A percentile compares a stretch with the other conserved stretches of the same genome.
phyloP scores from a whole-genome alignment of 176 grass and related monocot species.

The Metroxylon sagu region DNA sequence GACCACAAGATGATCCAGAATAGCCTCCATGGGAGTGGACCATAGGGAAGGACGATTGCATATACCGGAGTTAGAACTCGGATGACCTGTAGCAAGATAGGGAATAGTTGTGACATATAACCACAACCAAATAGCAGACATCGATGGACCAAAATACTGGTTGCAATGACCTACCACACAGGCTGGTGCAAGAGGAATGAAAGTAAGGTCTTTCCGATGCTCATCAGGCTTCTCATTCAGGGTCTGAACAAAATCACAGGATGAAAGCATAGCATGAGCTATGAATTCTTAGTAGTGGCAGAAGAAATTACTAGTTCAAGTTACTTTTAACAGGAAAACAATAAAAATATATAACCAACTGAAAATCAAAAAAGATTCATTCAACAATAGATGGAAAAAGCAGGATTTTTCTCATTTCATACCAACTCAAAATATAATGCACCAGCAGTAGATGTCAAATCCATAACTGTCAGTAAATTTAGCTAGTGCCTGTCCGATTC shows the following conservation, averaged over 20 bases:
- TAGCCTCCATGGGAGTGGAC: conserved; percentile 65
- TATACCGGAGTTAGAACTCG: conserved; percentile 83
- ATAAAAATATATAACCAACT: too few relatives aligned
- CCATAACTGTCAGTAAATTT: too few relatives aligned
- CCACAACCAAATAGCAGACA: conserved; percentile 7
- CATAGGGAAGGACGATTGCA: conserved; percentile 62
- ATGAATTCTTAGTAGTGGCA: too few relatives aligned
- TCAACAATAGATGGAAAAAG: too few relatives aligned
- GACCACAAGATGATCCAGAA: conserved; percentile 80
- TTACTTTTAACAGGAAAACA: too few relatives aligned
- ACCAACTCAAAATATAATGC: too few relatives aligned
- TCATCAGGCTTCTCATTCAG: conserved; percentile 88
- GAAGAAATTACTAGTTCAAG: too few relatives aligned
- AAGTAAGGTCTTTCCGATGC: conserved; percentile 77
- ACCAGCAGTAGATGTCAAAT: too few relatives aligned
- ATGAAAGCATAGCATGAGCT: neutral
- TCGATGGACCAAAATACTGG: conserved; percentile 11
- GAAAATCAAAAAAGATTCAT: too few relatives aligned
- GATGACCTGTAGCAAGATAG: conserved; percentile 56
- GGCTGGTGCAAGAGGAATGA: conserved; percentile 92
- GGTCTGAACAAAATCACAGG: conserved; percentile 39
- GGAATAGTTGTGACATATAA: conserved; percentile 1
- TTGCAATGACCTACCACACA: conserved; percentile 50
- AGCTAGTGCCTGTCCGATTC: too few relatives aligned
- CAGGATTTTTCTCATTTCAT: too few relatives aligned